Evolutionary conservation across 495 filamentous ascomycete genomes (phyloP), one percentile per base, ranked within the genome.

Genomic region (Xylaria telfairii): DNA sequence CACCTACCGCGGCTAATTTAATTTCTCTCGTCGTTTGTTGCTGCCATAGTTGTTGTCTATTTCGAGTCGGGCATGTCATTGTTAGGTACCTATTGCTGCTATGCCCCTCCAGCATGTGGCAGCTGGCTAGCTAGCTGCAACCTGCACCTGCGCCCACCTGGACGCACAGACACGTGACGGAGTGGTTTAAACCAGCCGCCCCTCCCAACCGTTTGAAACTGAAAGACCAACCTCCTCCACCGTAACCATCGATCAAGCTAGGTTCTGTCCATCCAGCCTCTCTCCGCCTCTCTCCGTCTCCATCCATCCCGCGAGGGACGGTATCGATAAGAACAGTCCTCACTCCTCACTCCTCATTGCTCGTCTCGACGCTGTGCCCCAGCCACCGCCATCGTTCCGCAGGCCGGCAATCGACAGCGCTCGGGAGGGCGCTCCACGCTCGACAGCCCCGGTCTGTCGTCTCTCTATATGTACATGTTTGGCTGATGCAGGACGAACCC

Each of bases 131-230:
- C n/a, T n/a, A n/a, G n/a, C n/a, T n/a, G n/a, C n/a, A n/a, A n/a
- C n/a, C n/a, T n/a, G n/a, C n/a, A n/a, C n/a, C n/a, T n/a, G n/a
- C n/a, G n/a, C n/a, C n/a, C n/a, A n/a, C n/a, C n/a, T 61, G 34
- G 19, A 42, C 21, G 9, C 26, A 53, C 64, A 41, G 57, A 68
- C 53, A 34, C 56, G 49, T 42, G 65, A 30, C 13, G 41, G 54
- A 49, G 53, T 32, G n/a, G 21, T 54, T 30, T 8, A 13, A 17
- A 13, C 21, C 49, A 53, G 24, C 42, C 57, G 37, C 42, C 57
- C 67, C 67, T 44, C 24, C 19, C 32, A 53, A 76, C 74, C 74
- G 74, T 76, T 76, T 74, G 51, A 76, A 76, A 76, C 74, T 72
- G 70, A 68, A 24, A 47, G 53, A 39, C 51, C 28, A 54, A 64